Evolutionary conservation across 1,139 yeast genomes (phyloP).

Genomic region (Geotrichum australiense): DNA sequence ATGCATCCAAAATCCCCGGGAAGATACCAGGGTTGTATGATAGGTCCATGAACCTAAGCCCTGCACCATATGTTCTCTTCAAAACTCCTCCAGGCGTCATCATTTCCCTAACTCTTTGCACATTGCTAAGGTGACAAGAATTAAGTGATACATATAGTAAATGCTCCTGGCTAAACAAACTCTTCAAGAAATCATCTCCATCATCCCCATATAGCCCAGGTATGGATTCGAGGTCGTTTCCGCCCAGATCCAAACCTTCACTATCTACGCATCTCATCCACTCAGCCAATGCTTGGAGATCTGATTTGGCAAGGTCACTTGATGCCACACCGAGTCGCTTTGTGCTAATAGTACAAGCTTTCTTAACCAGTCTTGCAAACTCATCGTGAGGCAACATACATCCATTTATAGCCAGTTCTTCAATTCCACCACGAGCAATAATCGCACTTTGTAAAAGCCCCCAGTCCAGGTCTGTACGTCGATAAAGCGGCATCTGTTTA

Average conservation of each 20-base stretch:
- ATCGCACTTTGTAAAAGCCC: slow-evolving; percentile 54
- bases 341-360: slow-evolving; percentile 49
- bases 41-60: slow-evolving; percentile 66
- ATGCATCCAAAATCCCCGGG: slow-evolving; percentile 58
- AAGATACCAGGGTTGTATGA: slow-evolving; percentile 67
- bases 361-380: slow-evolving; percentile 42
- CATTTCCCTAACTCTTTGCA: slow-evolving; percentile 43
- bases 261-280: slow-evolving; percentile 56
- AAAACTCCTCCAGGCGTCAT: too few species aligned
- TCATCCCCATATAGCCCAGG: neutral
- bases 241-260: slow-evolving; percentile 80
- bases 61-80: slow-evolving; percentile 35
- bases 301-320: slow-evolving; percentile 52
- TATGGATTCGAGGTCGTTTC: slow-evolving; percentile 26
- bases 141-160: slow-evolving; percentile 61
- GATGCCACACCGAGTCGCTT: slow-evolving; percentile 73
- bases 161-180: slow-evolving; percentile 2
- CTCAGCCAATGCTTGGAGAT: slow-evolving; percentile 48
- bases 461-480: slow-evolving; percentile 76
- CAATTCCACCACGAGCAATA: slow-evolving; percentile 62
- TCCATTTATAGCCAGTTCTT: slow-evolving; percentile 78
- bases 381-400: slow-evolving; percentile 52
- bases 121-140: slow-evolving; percentile 51
- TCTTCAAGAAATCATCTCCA: neutral
- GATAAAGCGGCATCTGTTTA: slow-evolving; percentile 25